Evolutionary conservation across 192 early-diverging fungal species (phyloP).

Genomic region (Linnemannia exigua): DNA sequence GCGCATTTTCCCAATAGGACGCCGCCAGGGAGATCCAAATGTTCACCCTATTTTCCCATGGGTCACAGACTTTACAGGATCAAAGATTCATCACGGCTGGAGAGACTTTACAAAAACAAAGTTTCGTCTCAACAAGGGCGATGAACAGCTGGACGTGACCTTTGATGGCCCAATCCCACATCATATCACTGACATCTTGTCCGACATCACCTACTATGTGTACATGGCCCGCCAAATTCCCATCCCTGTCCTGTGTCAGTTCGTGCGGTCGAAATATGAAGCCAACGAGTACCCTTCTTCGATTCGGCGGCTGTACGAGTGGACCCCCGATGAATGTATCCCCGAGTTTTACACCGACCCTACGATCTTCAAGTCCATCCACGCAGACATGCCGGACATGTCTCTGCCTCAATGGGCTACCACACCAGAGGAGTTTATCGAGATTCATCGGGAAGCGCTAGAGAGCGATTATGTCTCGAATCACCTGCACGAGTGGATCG

Average conservation of each 20-base stretch:
- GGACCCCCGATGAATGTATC: constrained; percentile 83
- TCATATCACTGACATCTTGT: constrained; percentile 77
- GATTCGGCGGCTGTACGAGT: constrained; percentile 72
- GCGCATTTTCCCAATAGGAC: constrained; percentile 55
- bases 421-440: constrained; percentile 85
- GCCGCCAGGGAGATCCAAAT: constrained; percentile 73
- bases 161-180: constrained; percentile 77
- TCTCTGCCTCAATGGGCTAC: constrained; percentile 81
- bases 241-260: constrained; percentile 74
- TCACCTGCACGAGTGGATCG: constrained; percentile 89
- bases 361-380: constrained; percentile 72
- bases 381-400: constrained; percentile 77
- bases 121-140: constrained; percentile 78
- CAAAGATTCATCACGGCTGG: constrained; percentile 62
- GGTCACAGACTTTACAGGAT: constrained; percentile 77
- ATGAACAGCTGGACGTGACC: constrained; percentile 78
- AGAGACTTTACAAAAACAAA: constrained; percentile 76
- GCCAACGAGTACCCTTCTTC: constrained; percentile 78
- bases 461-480: constrained; percentile 83
- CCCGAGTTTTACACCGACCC: constrained; percentile 81
- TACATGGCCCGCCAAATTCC: constrained; percentile 76
- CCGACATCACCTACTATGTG: constrained; percentile 79
- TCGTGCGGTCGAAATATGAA: constrained; percentile 76
- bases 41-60: constrained; percentile 80
- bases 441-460: constrained; percentile 82